Evolutionary conservation across 495 filamentous ascomycete species (phyloP).

Genomic region (Aspergillus bridgeri): DNA sequence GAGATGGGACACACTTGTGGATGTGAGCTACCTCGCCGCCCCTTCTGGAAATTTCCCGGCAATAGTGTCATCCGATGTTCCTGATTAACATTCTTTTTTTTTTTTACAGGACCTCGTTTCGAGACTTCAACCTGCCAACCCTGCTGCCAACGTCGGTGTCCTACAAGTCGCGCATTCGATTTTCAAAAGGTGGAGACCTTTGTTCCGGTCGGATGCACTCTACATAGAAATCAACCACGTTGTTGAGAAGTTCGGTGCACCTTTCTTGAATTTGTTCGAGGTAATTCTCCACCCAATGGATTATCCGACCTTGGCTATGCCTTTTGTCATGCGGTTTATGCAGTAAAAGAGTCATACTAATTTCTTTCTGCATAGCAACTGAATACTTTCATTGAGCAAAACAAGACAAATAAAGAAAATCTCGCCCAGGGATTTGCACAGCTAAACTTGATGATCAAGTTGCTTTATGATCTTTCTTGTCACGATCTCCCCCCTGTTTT

Average conservation of each 20-base stretch:
- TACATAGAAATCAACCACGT: conserved; percentile 96
- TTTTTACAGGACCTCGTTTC: conserved; percentile 73
- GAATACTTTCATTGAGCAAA: conserved; percentile 71
- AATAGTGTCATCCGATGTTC: conserved; percentile 7
- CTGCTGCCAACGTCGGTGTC: conserved; percentile 83
- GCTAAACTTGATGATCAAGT: conserved; percentile 79
- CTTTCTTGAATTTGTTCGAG: conserved; percentile 75
- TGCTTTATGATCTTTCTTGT: conserved; percentile 92
- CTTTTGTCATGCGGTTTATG: too few relatives aligned
- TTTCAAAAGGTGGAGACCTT: conserved; percentile 91
- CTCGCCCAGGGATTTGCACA: conserved; percentile 75
- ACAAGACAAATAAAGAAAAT: conserved; percentile 66
- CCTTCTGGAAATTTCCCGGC: conserved; percentile 3
- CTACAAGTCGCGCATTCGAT: conserved; percentile 97
- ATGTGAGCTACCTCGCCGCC: conserved; percentile 46
- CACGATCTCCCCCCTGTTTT: conserved; percentile 95
- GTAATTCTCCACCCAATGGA: conserved; percentile 41
- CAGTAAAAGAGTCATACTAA: conserved; percentile 11
- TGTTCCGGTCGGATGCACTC: conserved; percentile 85
- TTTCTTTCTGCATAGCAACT: conserved; percentile 57
- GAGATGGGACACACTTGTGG: conserved; percentile 88
- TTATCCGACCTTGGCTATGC: too few relatives aligned
- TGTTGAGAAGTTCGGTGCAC: conserved; percentile 70
- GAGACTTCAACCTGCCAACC: conserved; percentile 72
- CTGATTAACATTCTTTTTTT: neutral